Evolutionary conservation across 1,139 yeast genomes (phyloP).

Genomic region (Pichia sorboxylosa): DNA sequence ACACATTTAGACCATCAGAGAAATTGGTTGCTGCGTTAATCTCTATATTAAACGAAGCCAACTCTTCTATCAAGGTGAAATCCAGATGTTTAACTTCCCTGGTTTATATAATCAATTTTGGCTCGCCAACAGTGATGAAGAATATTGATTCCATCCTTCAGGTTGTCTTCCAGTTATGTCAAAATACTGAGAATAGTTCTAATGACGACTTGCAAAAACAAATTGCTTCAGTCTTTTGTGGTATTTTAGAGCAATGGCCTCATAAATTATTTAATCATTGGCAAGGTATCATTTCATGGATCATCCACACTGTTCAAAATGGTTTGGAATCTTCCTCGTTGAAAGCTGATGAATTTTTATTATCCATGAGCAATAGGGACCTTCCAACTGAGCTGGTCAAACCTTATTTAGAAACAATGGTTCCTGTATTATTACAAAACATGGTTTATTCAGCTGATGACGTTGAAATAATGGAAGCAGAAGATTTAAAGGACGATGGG

Average conservation of each 20-base stretch:
- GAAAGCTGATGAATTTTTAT: constrained; percentile 87
- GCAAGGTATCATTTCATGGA: constrained; percentile 74
- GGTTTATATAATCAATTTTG: constrained; percentile 63
- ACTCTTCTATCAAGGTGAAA: constrained; percentile 36
- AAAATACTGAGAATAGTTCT: constrained; percentile 41
- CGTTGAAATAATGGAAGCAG: constrained; percentile 53
- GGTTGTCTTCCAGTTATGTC: constrained; percentile 44
- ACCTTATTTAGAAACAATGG: constrained; percentile 47
- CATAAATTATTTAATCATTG: constrained; percentile 73
- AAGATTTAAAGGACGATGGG: constrained; percentile 62
- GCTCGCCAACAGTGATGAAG: constrained; percentile 52
- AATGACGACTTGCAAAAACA: constrained; percentile 42
- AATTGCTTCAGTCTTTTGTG: constrained; percentile 70
- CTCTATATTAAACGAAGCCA: constrained; percentile 32
- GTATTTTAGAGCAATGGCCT: constrained; percentile 64
- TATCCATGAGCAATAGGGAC: constrained; percentile 60
- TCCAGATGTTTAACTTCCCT: constrained; percentile 61
- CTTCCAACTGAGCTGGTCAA: constrained; percentile 37
- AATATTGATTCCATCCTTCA: constrained; percentile 56
- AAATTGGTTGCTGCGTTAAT: constrained; percentile 57
- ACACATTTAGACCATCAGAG: constrained; percentile 38
- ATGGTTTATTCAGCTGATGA: constrained; percentile 89
- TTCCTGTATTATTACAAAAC: constrained; percentile 66
- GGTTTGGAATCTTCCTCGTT: constrained; percentile 67
- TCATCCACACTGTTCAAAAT: constrained; percentile 61